Percentiles rank a stretch among this genome's conserved stretches.
These are phyloP conservation scores for Penicillium capsulatum DNA, from an alignment of 2,329 filamentous ascomycete species.

Conservation along the genomic window DNA sequence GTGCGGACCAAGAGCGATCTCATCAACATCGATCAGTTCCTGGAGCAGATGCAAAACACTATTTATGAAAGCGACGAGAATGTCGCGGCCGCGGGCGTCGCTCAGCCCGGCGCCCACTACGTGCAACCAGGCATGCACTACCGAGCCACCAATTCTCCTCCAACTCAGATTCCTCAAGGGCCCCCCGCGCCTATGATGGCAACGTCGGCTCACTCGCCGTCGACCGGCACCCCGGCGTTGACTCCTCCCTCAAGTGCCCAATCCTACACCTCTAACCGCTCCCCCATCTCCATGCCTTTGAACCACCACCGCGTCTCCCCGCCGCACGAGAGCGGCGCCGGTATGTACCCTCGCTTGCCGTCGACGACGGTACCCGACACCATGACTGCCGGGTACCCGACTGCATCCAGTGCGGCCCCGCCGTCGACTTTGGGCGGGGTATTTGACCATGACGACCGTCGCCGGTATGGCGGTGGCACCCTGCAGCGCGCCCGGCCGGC, in stretches of 20 bases:
- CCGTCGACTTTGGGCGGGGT: slow-evolving; percentile 57
- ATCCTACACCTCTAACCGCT: slow-evolving; percentile 60
- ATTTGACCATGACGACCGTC: slow-evolving; percentile 58
- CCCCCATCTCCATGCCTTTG: slow-evolving; percentile 51
- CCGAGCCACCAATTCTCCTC: slow-evolving; percentile 56
- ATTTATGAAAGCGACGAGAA: slow-evolving; percentile 90
- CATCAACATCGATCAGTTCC: slow-evolving; percentile 86
- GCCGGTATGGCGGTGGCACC: slow-evolving; percentile 59
- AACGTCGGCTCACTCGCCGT: slow-evolving; percentile 43
- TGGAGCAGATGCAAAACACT: slow-evolving; percentile 93
- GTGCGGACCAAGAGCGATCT: slow-evolving; percentile 91
- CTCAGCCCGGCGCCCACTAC: slow-evolving; percentile 68
- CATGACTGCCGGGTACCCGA: slow-evolving; percentile 49
- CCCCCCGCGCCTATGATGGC: slow-evolving; percentile 39
- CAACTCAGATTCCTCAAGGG: slow-evolving; percentile 39
- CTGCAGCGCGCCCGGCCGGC: slow-evolving; percentile 53
- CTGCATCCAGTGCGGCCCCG: slow-evolving; percentile 53
- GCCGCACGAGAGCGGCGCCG: slow-evolving; percentile 45
- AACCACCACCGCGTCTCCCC: slow-evolving; percentile 49
- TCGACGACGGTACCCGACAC: slow-evolving; percentile 56
- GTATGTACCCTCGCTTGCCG: slow-evolving; percentile 62
- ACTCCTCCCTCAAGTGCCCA: slow-evolving; percentile 61
- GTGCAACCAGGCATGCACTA: slow-evolving; percentile 51
- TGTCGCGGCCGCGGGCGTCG: slow-evolving; percentile 71
- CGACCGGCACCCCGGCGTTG: slow-evolving; percentile 56